Evolutionary conservation across 148 eudicot genomes (phyloP), one percentile per base, ranked within the genome.

Genomic region (Nepenthes gracilis): DNA sequence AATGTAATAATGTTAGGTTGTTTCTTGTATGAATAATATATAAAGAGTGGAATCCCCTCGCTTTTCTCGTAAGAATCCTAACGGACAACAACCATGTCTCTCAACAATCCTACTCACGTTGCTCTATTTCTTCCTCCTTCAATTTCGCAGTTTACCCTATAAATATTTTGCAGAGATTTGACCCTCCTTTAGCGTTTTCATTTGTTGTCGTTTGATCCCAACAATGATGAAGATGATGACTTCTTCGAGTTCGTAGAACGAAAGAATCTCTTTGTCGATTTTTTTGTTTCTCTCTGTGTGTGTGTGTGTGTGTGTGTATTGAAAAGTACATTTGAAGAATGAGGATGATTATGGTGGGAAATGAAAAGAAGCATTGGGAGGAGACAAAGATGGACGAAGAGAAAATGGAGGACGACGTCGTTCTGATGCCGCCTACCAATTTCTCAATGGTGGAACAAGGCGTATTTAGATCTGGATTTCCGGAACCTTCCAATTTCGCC

Each of bases 371-470:
- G 32, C 14, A 55, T 8, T 10, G 7, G 58, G 11, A 55, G 5
- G 57, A 15, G 33, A 54, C 5, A 11, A 33, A 15, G 57, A 33
- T 2, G 9, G 58, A 55, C 9, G 37, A 32, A 7, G 57, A 54
- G 14, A 74, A 45, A 14, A 59, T 33, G 48, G 54, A 53, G 2
- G 69, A 72, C 36, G 81, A 63, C 45, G 64, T 35, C 52, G 67
- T 76, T 59, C 66, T 83, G 62, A 60, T 64, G 33, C 82, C 90
- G 33, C 90, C 90, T n/a, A 56, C 47, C 11, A 87, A 87, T 57
- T 87, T 87, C 67, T 78, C 90, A 1, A 76, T 77, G 77, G 95
- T 87, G 1, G 95, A 87, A 74, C 87, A 84, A 37, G 80, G 85
- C 43, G 63, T 87, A 11, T 87, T 77, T 56, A 72, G 95, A 84